Conservation (phyloP, 306 rosid species). For the Glycine soja region DNA sequence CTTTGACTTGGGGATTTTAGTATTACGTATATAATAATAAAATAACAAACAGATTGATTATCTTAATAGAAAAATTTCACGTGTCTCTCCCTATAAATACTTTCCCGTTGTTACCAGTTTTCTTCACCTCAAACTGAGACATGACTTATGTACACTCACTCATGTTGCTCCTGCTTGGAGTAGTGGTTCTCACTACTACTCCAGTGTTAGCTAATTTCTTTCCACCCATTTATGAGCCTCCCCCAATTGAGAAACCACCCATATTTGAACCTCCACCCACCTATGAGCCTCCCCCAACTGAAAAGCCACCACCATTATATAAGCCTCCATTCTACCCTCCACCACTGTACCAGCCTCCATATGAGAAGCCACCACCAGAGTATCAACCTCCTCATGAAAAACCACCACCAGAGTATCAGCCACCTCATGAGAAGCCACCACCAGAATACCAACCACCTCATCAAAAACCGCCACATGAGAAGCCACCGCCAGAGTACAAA, state of each 20-base stretch:
- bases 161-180: constrained; percentile 43
- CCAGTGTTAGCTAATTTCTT: constrained; percentile 38
- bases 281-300: constrained; percentile 37
- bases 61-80: not conserved
- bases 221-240: constrained; percentile 38
- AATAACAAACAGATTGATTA: not conserved
- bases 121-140: constrained; percentile 21
- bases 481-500: constrained; percentile 4
- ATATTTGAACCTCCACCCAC: constrained; percentile 30
- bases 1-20: not conserved
- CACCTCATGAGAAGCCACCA: not conserved
- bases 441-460: not conserved
- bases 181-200: constrained; percentile 32
- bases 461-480: not conserved
- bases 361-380: not conserved
- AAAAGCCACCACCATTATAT: constrained; percentile 18
- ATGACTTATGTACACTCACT: constrained; percentile 42
- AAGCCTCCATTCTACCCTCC: constrained; percentile 33
- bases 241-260: constrained; percentile 43
- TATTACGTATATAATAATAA: not conserved
- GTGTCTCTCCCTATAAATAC: constrained; percentile 43
- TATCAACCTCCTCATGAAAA: not conserved
- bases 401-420: not conserved
- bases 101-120: not conserved
- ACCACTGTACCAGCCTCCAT: no score